Evolutionary conservation across 257 asterid genomes (phyloP), one percentile per base, ranked within the genome.

Genomic region (Craterostigma plantagineum): DNA sequence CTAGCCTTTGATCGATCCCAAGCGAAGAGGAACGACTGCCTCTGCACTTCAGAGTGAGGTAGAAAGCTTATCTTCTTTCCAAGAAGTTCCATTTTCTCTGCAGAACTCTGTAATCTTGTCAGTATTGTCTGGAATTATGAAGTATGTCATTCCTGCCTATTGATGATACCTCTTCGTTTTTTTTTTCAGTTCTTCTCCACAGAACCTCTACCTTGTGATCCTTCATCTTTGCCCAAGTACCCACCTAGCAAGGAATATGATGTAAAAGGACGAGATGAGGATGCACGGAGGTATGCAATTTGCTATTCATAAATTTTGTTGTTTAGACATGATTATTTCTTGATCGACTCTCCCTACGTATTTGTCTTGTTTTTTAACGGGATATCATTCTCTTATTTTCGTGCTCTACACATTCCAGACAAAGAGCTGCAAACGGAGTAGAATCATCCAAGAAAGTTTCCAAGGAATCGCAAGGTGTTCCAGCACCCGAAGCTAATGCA

Each of bases 1-100:
- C 95, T 83, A 52, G 86, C 93, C 52, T 76, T 83, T 58, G 95
- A 83, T n/a, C n/a, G n/a, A n/a, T 63, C 68, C 91, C 3, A 87
- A 76, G 63, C 34, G 45, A 42, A 79, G 92, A 50, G 91, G 79
- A 63, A 40, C 91, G 36, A 47, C 91, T 10, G 48, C 77, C 35
- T 63, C 91, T 46, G 91, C 86, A 4, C 86, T 81, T 63, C 78
- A 66, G 58, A 73, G 71, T 35, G 80, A 74, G 81, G 93, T 81
- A 69, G 53, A 14, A 14, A 23, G 30, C 30, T 23, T 23, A 23
- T 2, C 43, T 45, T 27, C 43, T 54, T 43, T 35, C 56, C 49
- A 46, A 52, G 51, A 46, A 47, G n/a, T 47, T 33, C 4, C 45
- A 53, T 48, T 30, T 51, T 48, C 36, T 38, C 4, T 33, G 4